Evolutionary conservation across 2,329 filamentous ascomycete genomes (phyloP), one percentile per base, ranked within the genome.

Genomic region (Alternaria brassicae): DNA sequence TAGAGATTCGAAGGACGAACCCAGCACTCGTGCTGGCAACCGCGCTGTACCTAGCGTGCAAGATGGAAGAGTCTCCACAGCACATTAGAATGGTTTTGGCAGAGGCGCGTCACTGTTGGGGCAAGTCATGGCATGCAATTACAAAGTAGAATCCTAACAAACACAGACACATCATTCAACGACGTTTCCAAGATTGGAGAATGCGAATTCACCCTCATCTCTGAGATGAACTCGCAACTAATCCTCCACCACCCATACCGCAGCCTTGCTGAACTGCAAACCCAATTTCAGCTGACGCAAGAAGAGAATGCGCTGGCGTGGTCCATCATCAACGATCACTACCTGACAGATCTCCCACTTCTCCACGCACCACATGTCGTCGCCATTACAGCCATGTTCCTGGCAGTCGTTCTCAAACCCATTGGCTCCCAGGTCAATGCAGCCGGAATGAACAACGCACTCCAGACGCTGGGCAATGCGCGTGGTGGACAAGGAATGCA

Each of bases 1-100:
- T 97, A 69, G 93, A 97, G 73, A 93, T 98, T 65, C 90, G 94
- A 57, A 88, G 90, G 63, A 97, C 93, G 47, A 99, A 98, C 71
- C 93, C 94, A 4, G 97, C 96, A 74, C 88, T 98, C 34, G 88
- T 98, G 58, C 86, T 97, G 65, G 90, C 93, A n/a, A 98, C 95
- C 1, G 91, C 94, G 5, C 85, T 98, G 61, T 99, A 99, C 77
- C 83, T 99, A 34, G 93, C 95, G 19, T 97, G 93, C 81, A 99
- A 99, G 80, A 97, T 96, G 88, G 95, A 99, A 78, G 95, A 99
- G 78, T 93, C 89, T 50, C 95, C 95, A 3, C 94, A 98, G 77
- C 95, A 99, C 77, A 98, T 99, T 71, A 88, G 95, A 28, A 86
- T 96, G 64, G 89, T 99, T 58, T 89, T 95, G 10, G 89, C 88